phyloP scores from a whole-genome alignment of 192 early-diverging fungal species.

The Haplosporangium gracile region DNA sequence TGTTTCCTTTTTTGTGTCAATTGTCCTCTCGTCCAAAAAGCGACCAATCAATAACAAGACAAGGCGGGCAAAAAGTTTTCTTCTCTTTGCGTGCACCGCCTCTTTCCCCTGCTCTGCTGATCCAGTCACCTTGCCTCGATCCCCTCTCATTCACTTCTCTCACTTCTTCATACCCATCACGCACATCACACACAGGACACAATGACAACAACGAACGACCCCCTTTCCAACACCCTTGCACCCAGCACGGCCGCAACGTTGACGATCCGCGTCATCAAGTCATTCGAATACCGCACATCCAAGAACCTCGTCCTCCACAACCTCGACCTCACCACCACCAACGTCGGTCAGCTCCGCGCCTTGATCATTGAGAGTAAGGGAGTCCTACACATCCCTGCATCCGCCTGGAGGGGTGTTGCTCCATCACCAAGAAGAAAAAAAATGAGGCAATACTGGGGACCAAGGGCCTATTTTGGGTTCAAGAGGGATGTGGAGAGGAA shows the following conservation, averaged over 20 bases:
- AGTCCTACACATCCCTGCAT: no score
- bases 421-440: no score
- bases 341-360: constrained; percentile 72
- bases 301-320: constrained; percentile 86
- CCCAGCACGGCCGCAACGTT: constrained; percentile 71
- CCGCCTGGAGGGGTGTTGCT: no score
- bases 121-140: neutral
- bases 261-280: constrained; percentile 90
- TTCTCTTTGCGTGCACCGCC: neutral
- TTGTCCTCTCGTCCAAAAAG: neutral
- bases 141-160: neutral
- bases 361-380: constrained; percentile 66
- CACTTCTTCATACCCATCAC: neutral
- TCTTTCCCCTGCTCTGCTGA: neutral
- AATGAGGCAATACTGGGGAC: neutral
- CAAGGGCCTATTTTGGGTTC: neutral
- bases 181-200: neutral
- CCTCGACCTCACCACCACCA: constrained; percentile 75
- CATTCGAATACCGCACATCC: constrained; percentile 89
- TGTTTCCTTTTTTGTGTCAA: constrained; percentile 33
- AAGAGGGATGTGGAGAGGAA: neutral
- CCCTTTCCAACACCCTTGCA: constrained; percentile 59
- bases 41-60: neutral
- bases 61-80: neutral
- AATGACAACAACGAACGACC: constrained; percentile 20